Conservation (phyloP, 177 flowering plant genomes). For the Telopea speciosissima region DNA sequence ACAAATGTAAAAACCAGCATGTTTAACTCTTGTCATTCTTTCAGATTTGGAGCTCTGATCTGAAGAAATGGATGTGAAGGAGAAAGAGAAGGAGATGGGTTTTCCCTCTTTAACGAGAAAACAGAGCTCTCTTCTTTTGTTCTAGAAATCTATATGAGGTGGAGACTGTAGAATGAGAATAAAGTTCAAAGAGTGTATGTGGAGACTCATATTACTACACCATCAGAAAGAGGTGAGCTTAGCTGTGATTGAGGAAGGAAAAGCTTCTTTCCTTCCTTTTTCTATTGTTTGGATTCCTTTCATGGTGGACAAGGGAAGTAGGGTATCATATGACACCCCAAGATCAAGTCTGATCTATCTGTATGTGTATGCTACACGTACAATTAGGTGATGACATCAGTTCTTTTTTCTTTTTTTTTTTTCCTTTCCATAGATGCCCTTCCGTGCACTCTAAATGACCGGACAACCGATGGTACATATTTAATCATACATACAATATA, state of each 20-base stretch:
- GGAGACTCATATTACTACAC: background rate
- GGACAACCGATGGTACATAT: too few relatives aligned
- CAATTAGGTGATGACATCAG: too few relatives aligned
- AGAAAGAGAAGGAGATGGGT: background rate
- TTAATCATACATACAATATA: too few relatives aligned
- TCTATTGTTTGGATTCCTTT: background rate
- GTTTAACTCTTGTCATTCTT: conserved; percentile 14
- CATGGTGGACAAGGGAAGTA: conserved; percentile 6
- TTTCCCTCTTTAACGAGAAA: background rate
- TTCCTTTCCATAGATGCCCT: too few relatives aligned
- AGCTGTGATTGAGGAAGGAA: conserved; percentile 14
- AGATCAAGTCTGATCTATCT: too few relatives aligned
- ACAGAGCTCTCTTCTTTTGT: background rate
- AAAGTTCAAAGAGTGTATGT: conserved; percentile 17
- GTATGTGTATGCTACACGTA: too few relatives aligned
- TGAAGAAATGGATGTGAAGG: background rate
- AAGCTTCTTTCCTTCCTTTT: conserved; percentile 27
- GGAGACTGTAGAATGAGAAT: conserved; percentile 24
- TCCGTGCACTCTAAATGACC: too few relatives aligned
- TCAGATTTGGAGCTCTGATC: background rate
- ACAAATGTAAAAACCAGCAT: conserved; percentile 41
- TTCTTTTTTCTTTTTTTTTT: too few relatives aligned
- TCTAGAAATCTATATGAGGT: too few relatives aligned
- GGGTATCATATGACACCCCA: background rate
- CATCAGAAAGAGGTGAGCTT: conserved; percentile 4